A percentile compares a stretch with the other conserved stretches of the same genome.
Evolutionary conservation across 2,329 filamentous ascomycete genomes (phyloP).

Genomic region (Pyrenochaeta sp.): DNA sequence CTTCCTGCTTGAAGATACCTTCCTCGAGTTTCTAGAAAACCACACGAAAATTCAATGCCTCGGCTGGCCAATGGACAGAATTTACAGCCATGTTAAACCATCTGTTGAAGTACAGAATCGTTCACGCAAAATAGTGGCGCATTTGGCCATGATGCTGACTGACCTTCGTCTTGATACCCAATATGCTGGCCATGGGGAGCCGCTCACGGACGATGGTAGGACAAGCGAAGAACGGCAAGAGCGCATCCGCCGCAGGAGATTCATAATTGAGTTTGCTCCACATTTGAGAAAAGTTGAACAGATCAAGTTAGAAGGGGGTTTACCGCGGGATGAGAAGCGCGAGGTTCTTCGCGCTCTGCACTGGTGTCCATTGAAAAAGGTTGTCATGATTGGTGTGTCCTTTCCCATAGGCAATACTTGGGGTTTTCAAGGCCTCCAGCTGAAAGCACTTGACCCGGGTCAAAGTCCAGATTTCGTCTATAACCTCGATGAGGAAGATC

Average conservation of each 20-base stretch:
- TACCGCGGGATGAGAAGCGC: conserved; percentile 57
- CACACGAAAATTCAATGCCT: conserved; percentile 55
- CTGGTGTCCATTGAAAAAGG: conserved; percentile 52
- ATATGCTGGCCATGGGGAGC: conserved; percentile 38
- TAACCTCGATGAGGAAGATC: conserved; percentile 42
- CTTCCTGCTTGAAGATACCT: conserved; percentile 49
- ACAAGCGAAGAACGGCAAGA: conserved; percentile 23
- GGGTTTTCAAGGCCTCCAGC: conserved; percentile 47
- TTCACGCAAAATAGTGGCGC: conserved; percentile 45
- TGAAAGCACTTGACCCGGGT: conserved; percentile 40
- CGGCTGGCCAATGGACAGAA: conserved; percentile 57
- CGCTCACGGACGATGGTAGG: conserved; percentile 37
- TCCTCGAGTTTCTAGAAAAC: conserved; percentile 55
- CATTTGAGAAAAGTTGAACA: conserved; percentile 52
- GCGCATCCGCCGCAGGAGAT: conserved; percentile 42
- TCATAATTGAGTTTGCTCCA: conserved; percentile 55
- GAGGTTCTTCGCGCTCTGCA: conserved; percentile 55
- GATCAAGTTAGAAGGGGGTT: conserved; percentile 58
- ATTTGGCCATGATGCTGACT: conserved; percentile 50
- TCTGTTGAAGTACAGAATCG: conserved; percentile 34
- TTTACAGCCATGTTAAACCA: conserved; percentile 48
- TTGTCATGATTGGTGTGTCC: conserved; percentile 56
- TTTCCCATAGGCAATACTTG: conserved; percentile 57
- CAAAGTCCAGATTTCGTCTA: conserved; percentile 26
- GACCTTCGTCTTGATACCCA: conserved; percentile 55